phyloP scores from a whole-genome alignment of 148 eudicot genomes.

The Chenopodium formosanum region DNA sequence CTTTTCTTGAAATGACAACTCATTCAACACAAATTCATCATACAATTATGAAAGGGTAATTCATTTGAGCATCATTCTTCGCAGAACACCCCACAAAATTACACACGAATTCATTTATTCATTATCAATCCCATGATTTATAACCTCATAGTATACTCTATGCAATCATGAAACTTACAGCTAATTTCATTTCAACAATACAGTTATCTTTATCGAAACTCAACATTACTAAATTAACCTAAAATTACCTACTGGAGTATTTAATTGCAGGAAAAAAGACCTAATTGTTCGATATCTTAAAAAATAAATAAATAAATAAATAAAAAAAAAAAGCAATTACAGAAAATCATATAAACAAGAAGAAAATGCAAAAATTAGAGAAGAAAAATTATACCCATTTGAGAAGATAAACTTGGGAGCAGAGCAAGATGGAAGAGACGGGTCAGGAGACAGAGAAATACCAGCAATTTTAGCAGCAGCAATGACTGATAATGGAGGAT shows the following conservation, averaged over 20 bases:
- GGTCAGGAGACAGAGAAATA: conserved; percentile 34
- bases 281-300: background rate
- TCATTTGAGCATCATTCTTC: background rate
- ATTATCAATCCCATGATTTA: background rate
- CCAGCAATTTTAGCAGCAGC: conserved; percentile 58
- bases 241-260: background rate
- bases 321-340: background rate
- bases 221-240: background rate
- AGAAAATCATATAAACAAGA: background rate
- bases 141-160: background rate
- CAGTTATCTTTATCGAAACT: background rate
- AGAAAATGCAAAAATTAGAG: background rate
- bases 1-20: background rate
- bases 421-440: conserved; percentile 60
- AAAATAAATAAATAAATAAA: too few species aligned
- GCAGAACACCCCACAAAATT: background rate
- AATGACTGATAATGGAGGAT: conserved; percentile 63
- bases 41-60: background rate
- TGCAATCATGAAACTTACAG: too few species aligned
- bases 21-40: background rate
- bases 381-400: conserved; percentile 43
- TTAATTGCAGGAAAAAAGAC: background rate
- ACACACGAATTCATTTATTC: background rate
- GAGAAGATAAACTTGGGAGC: conserved; percentile 47
- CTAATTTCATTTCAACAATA: too few species aligned